Base-by-base conservation (phyloP, 306 rosid genomes). In the Pueraria montana region DNA sequence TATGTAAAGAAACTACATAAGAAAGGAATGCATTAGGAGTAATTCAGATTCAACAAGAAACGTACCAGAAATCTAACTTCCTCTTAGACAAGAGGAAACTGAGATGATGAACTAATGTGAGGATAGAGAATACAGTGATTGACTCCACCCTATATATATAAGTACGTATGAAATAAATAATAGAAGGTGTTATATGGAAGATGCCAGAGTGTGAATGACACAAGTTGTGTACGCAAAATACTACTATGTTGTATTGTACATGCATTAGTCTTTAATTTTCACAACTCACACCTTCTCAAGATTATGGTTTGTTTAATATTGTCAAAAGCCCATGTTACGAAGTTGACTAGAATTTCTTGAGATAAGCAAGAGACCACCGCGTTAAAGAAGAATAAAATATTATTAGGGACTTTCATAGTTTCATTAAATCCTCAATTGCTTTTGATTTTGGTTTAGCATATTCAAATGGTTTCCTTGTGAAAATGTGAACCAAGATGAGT, bases 381-480 rank as follows among this genome's bases (percentile, higher is more conserved):
- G 72, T 69, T 32, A 30, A 40, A 69, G 42, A 42, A 34, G 34
- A 21, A 14, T 1, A 23, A 14, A 14, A 8, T 79, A 75, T 46
- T 46, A 48, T 56, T n/a, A 11, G 24, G 45, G 76, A 56, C 17
- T 71, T 64, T 1, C 16, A 24, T 58, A 11, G 65, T 59, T 24
- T 61, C 50, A 67, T 67, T 36, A 30, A 12, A 17, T 64, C 12
- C 16, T 6, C 0, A 70, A 68, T 72, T 72, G 81, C 79, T 82
- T 82, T 46, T 38, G 74, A 66, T 66, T 24, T 55, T 42, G 53
- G 77, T 16, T 36, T 77, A 55, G 48, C 21, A 43, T 74, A 80
- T 66, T 76, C 18, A 77, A 49, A 30, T 52, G 79, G 86, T 88
- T 81, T 81, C 59, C 83, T 82, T 34, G 79, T 82, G 91, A 64